Evolutionary conservation across 805 yeast genomes (phyloP), one percentile per base, ranked within the genome.

Genomic region (Metschnikowia dekortorum): DNA sequence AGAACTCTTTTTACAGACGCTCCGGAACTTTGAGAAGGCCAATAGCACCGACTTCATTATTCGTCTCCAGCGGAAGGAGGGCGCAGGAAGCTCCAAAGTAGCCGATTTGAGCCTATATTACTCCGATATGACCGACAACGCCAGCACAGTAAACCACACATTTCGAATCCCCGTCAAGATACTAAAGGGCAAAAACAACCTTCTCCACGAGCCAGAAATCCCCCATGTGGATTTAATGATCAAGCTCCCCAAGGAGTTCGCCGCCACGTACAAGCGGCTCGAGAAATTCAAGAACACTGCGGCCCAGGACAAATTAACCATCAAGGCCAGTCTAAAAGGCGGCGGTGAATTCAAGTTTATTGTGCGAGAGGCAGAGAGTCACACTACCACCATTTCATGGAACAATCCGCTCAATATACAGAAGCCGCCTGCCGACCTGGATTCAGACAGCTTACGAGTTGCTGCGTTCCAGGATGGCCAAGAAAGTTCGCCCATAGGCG

Each of bases 121-220:
- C 59, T 74, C 79, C 16, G 83, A 81, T 53, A 67, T 65, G 64
- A 58, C 69, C 64, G 34, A 62, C 64, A 46, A 63, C 65, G 47
- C 75, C 8, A 74, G 77, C 26, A 68, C 79, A 2, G 74, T 87
- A 14, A 76, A 78, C 53, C 89, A 85, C 59, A 77, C 87, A 7
- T 82, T 84, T 58, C 81, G 82, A 46, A 79, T 91, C 16, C 92
- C 96, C 0, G 87, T 87, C 1, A 71, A 83, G 56, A 70, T 87
- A 39, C 60, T 87, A 49, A 78, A 82, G 51, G 74, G 71, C 53
- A 81, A 78, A 52, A 83, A 81, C 49, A 74, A 75, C 11, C 61
- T 75, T 44, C 69, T 73, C 16, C 55, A 56, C 39, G 94, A 87
- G 60, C 96, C 96, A 0, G 79, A 76, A 58, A 66, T 84, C 41